Conservation (phyloP, 2,329 filamentous ascomycete genomes). For the Fusarium chuoi region DNA sequence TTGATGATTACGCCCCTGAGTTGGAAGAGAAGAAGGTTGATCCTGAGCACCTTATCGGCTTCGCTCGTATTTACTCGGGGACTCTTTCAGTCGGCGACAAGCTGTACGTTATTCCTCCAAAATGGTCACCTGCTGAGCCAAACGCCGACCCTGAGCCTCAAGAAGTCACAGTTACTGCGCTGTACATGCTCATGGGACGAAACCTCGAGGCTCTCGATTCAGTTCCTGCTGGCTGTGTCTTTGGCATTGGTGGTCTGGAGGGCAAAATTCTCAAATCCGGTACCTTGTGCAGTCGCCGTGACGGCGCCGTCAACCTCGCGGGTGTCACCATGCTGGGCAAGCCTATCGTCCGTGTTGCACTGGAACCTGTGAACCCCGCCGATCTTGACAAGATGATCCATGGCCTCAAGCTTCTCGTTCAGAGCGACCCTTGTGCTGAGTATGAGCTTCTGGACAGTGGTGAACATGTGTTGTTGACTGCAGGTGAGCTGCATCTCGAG, state of each 20-base stretch:
- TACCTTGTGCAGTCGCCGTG: constrained; percentile 87
- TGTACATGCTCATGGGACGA: constrained; percentile 97
- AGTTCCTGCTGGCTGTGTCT: constrained; percentile 93
- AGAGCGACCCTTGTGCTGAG: constrained; percentile 94
- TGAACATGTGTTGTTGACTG: constrained; percentile 94
- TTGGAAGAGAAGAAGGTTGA: constrained; percentile 71
- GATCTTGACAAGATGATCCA: constrained; percentile 96
- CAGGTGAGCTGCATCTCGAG: constrained; percentile 93
- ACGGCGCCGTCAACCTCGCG: constrained; percentile 89
- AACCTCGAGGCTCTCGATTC: constrained; percentile 83
- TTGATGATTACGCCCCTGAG: constrained; percentile 63
- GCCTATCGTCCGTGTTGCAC: constrained; percentile 92
- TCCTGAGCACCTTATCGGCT: constrained; percentile 90
- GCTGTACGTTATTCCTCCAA: constrained; percentile 90
- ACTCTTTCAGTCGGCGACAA: constrained; percentile 89
- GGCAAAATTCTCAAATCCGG: constrained; percentile 96
- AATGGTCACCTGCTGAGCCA: constrained; percentile 86
- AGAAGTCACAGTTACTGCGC: constrained; percentile 83
- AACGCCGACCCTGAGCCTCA: constrained; percentile 77
- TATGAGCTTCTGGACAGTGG: constrained; percentile 94
- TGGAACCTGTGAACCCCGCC: constrained; percentile 91
- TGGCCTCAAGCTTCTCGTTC: constrained; percentile 86
- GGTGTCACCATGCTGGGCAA: constrained; percentile 83
- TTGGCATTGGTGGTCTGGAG: constrained; percentile 92
- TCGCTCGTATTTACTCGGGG: constrained; percentile 93